phyloP scores from a whole-genome alignment of 2,329 filamentous ascomycete genomes.

The Clathrospora elynae region DNA sequence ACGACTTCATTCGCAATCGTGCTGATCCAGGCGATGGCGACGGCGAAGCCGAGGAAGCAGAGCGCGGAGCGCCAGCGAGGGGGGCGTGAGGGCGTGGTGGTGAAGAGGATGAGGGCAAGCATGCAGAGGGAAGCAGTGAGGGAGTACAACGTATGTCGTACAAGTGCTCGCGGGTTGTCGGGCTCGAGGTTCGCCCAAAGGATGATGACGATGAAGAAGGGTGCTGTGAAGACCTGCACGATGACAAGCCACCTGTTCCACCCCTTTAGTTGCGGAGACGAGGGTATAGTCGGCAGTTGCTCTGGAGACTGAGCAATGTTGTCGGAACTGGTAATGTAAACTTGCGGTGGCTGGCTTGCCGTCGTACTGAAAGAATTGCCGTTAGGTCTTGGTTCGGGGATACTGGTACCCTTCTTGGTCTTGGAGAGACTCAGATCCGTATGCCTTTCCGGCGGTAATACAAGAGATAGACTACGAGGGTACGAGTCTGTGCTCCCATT shows the following conservation, averaged over 20 bases:
- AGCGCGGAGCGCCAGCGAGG: conserved; percentile 77
- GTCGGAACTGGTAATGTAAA: conserved; percentile 42
- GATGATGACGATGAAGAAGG: conserved; percentile 78
- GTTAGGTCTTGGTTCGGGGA: not conserved
- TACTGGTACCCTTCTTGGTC: conserved; percentile 7
- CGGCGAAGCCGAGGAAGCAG: conserved; percentile 87
- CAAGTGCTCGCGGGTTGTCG: conserved; percentile 64
- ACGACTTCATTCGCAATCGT: conserved; percentile 96
- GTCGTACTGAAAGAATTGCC: conserved; percentile 18
- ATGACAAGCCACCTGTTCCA: conserved; percentile 94
- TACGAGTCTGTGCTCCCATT: conserved; percentile 25
- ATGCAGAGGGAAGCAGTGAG: conserved; percentile 65
- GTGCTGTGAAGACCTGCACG: conserved; percentile 84
- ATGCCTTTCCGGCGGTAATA: conserved; percentile 28
- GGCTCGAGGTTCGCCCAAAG: conserved; percentile 71
- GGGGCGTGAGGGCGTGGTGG: conserved; percentile 69
- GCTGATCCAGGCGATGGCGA: conserved; percentile 94
- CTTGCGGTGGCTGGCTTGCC: conserved; percentile 31
- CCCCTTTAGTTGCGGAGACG: conserved; percentile 51
- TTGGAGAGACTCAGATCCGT: conserved; percentile 14
- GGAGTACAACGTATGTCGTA: conserved; percentile 55
- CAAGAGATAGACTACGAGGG: conserved; percentile 25
- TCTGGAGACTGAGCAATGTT: conserved; percentile 46
- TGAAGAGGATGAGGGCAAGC: conserved; percentile 68
- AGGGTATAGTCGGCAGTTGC: conserved; percentile 27